A percentile compares a stretch with the other conserved stretches of the same genome.
These are phyloP conservation scores for Collybia sordida DNA, from an alignment of 768 basidiomycete genomes.

Conservation along the genomic window DNA sequence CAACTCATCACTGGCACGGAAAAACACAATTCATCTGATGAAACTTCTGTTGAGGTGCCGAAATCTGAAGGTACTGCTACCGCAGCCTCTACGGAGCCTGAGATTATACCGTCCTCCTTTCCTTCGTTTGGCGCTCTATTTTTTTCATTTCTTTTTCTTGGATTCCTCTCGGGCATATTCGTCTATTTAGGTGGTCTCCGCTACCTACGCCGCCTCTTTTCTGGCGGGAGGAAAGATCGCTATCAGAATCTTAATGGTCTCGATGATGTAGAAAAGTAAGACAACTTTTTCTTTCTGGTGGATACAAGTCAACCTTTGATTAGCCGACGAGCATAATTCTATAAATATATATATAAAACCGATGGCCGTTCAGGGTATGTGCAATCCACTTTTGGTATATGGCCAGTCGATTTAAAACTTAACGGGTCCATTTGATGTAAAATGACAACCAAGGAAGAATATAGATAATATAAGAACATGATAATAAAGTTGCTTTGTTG, in stretches of 20 bases:
- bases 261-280: conserved; percentile 54
- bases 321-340: background rate
- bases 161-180: conserved; percentile 42
- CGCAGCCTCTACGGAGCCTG: conserved; percentile 8
- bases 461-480: background rate
- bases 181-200: conserved; percentile 54
- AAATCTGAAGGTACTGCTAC: conserved; percentile 4
- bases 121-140: conserved; percentile 30
- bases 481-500: conserved; percentile 11
- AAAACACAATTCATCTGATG: background rate
- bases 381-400: too few species aligned
- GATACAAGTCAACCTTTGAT: background rate
- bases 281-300: background rate
- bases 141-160: conserved; percentile 43
- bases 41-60: conserved; percentile 11
- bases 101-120: conserved; percentile 8
- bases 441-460: background rate
- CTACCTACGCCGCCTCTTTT: conserved; percentile 40
- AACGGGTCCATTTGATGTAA: too few species aligned
- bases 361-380: background rate
- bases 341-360: background rate
- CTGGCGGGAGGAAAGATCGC: conserved; percentile 28
- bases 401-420: too few species aligned
- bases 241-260: conserved; percentile 44
- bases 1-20: conserved; percentile 14